phyloP scores from a whole-genome alignment of 2,329 filamentous ascomycete genomes.

The Penicillium expansum region DNA sequence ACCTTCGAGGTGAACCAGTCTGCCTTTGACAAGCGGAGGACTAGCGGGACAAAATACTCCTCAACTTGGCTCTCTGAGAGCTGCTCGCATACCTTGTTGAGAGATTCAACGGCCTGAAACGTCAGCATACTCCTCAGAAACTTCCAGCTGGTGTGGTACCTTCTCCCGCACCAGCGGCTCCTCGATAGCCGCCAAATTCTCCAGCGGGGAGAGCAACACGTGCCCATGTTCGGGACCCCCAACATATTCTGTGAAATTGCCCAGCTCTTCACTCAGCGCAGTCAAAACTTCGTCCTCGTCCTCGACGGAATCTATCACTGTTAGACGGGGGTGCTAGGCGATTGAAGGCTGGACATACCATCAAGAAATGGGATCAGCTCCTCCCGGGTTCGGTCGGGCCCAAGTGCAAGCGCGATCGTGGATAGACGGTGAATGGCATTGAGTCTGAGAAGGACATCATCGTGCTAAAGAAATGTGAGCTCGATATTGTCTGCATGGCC shows the following conservation, averaged over 20 bases:
- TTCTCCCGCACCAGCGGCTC: constrained; percentile 97
- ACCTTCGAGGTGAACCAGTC: constrained; percentile 99
- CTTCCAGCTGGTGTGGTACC: constrained; percentile 50
- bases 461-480: constrained; percentile 64
- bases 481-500: constrained; percentile 2
- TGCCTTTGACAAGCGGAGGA: constrained; percentile 93
- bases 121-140: constrained; percentile 6
- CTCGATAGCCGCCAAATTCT: constrained; percentile 97
- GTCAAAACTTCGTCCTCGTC: constrained; percentile 98
- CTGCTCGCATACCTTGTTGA: constrained; percentile 98
- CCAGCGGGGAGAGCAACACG: constrained; percentile 91
- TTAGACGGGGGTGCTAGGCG: constrained; percentile 21
- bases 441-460: constrained; percentile 94
- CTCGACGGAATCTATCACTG: constrained; percentile 82
- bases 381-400: constrained; percentile 93
- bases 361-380: constrained; percentile 99
- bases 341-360: constrained; percentile 61
- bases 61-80: constrained; percentile 90
- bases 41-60: constrained; percentile 94
- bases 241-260: constrained; percentile 95
- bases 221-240: constrained; percentile 91
- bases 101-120: constrained; percentile 85
- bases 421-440: constrained; percentile 98
- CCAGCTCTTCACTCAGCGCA: constrained; percentile 93
- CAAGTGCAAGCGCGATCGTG: constrained; percentile 93